Conservation (phyloP, 257 asterid species). For the Fraxinus anomala region DNA sequence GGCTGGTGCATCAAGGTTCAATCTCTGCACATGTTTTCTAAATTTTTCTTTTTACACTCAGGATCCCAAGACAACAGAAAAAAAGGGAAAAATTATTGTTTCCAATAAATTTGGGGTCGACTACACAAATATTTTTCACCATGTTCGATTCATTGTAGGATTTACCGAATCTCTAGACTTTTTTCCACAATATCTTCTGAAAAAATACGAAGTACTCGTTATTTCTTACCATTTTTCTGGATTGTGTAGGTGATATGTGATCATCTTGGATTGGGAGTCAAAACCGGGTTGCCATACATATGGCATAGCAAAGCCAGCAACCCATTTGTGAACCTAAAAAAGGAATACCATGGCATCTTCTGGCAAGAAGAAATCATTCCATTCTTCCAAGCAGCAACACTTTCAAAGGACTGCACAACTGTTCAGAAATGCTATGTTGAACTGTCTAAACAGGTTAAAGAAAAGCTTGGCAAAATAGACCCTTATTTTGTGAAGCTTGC, state of each 20-base stretch:
- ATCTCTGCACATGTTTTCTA: neutral
- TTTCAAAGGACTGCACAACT: constrained; percentile 70
- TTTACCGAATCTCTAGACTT: neutral
- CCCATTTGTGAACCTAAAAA: constrained; percentile 78
- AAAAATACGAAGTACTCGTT: neutral
- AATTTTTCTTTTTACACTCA: neutral
- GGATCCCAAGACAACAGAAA: no score
- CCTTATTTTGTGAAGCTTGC: constrained; percentile 72
- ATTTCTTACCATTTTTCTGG: no score
- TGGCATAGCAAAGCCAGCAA: constrained; percentile 98
- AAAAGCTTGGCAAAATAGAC: constrained; percentile 71
- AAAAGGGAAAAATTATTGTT: no score
- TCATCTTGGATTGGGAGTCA: constrained; percentile 80
- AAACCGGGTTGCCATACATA: constrained; percentile 86
- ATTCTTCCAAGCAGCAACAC: constrained; percentile 64
- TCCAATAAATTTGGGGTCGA: neutral
- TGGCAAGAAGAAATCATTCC: constrained; percentile 98
- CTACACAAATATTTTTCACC: neutral
- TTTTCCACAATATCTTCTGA: neutral
- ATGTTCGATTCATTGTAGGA: neutral
- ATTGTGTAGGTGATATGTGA: constrained; percentile 73
- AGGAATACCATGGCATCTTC: constrained; percentile 90
- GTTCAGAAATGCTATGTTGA: constrained; percentile 80
- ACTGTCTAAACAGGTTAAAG: constrained; percentile 75
- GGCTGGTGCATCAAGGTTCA: constrained; percentile 89